Evolutionary conservation across 192 early-diverging fungal species (phyloP), one percentile per base, ranked within the genome.

Genomic region (Podila epicladia): DNA sequence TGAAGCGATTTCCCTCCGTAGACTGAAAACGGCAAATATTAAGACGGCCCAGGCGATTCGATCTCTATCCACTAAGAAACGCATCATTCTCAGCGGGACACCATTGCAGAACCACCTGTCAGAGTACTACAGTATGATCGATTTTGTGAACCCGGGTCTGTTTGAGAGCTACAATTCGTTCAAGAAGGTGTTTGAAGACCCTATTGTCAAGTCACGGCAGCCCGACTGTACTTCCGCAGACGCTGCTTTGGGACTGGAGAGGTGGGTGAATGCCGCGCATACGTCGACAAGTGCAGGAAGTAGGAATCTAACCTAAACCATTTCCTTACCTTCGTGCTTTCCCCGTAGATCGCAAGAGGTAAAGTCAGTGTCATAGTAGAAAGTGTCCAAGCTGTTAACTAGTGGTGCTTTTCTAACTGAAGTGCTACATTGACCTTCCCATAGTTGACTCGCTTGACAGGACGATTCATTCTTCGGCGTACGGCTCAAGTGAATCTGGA

Each of bases 401-500:
- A 13, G 38, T 13, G 38, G 13, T 1, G 41, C 15, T 15, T 64
- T 2, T 45, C 41, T 17, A 17, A 17, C 12, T 17, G 41, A 17
- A 45, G 41, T 53, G 41, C 17, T 5, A 17, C 9, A 22, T 19
- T 37, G 67, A 1, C 50, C 53, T 35, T 41, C 1, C 4, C 15
- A 38, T 45, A 88, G 85, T 67, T 88, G 5, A 51, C 78, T 8
- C 38, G 82, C 9, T 29, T 89, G 38, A 89, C 88, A 11, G 57
- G 68, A 17, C 68, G 60, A n/a, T 92, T 93, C 61, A 84, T 92
- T 33, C 74, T 93, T 48, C 74, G 92, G 13, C 86, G 92, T 17
- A 92, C 91, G 0, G 82, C 82, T 22, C 58, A 84, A 29, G 82
- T 86, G 5, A 91, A 84, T 62, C 72, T 82, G 1, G 67, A 83